A percentile compares a stretch with the other conserved stretches of the same genome.
phyloP scores from a whole-genome alignment of 192 early-diverging fungal genomes.

The Spizellomyces sp. region DNA sequence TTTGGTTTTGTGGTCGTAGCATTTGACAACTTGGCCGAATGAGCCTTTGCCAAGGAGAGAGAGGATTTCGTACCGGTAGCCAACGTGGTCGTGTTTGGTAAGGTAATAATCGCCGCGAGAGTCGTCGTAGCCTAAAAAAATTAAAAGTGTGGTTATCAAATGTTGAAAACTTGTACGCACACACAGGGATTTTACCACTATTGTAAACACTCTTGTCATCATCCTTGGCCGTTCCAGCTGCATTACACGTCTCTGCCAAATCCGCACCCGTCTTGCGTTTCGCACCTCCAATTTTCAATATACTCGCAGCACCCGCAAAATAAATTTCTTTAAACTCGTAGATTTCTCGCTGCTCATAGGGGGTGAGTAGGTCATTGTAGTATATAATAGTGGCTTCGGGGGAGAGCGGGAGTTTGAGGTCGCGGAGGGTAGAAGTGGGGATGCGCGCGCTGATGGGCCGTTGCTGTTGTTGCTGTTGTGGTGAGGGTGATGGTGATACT shows the following conservation, averaged over 20 bases:
- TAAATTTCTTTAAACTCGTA: conserved; percentile 79
- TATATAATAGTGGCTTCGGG: conserved; percentile 47
- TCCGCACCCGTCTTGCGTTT: conserved; percentile 65
- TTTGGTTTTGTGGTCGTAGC: conserved; percentile 91
- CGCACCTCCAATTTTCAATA: conserved; percentile 60
- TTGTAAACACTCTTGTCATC: conserved; percentile 44
- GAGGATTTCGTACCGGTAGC: conserved; percentile 92
- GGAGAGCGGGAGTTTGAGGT: conserved; percentile 44
- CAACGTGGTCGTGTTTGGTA: conserved; percentile 85
- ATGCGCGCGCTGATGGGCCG: background rate
- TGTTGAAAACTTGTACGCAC: conserved; percentile 13
- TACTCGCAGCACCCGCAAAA: conserved; percentile 77
- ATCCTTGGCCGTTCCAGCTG: conserved; percentile 46
- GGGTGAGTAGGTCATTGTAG: conserved; percentile 62
- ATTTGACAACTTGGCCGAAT: conserved; percentile 95
- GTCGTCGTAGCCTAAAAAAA: conserved; percentile 88
- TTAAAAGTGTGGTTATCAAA: too few relatives aligned
- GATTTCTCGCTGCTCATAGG: conserved; percentile 89
- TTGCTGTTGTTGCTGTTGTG: background rate
- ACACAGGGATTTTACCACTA: conserved; percentile 31
- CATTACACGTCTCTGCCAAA: conserved; percentile 58
- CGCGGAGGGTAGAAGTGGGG: conserved; percentile 12
- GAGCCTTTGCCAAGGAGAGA: conserved; percentile 90
- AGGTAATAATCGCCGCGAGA: conserved; percentile 92
- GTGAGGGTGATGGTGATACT: background rate